Percentiles rank a stretch among this genome's conserved stretches.
Evolutionary conservation across 2,329 filamentous ascomycete genomes (phyloP).

Genomic region (Colletotrichum sp.): DNA sequence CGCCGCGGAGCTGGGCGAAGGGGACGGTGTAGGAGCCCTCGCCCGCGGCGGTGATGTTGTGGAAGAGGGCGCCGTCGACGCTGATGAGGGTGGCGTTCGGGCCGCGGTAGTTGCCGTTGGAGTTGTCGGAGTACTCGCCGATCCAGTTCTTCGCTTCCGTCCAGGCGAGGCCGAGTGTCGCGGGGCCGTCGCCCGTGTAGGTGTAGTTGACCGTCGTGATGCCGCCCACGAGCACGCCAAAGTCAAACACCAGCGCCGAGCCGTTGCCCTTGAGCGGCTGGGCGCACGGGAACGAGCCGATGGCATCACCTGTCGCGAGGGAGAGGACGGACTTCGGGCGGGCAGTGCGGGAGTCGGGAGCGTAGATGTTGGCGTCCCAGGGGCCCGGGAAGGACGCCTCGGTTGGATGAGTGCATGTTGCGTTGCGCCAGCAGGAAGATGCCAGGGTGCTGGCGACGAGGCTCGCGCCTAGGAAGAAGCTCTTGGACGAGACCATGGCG

Average conservation of each 20-base stretch:
- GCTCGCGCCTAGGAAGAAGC: slow-evolving; percentile 29
- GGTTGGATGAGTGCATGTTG: slow-evolving; percentile 54
- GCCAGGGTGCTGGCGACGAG: neutral
- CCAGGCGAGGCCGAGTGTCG: slow-evolving; percentile 49
- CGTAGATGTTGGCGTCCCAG: slow-evolving; percentile 64
- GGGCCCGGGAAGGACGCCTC: slow-evolving; percentile 57
- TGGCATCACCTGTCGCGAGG: slow-evolving; percentile 31
- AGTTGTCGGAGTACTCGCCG: slow-evolving; percentile 50
- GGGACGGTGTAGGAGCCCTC: slow-evolving; percentile 33
- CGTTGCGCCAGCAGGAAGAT: slow-evolving; percentile 58
- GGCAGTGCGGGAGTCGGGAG: slow-evolving; percentile 56
- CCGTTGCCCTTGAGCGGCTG: slow-evolving; percentile 44
- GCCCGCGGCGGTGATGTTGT: slow-evolving; percentile 37
- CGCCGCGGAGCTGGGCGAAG: slow-evolving; percentile 50
- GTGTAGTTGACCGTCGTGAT: slow-evolving; percentile 57
- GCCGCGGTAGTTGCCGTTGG: slow-evolving; percentile 46
- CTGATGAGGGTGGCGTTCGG: slow-evolving; percentile 26
- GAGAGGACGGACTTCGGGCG: slow-evolving; percentile 48
- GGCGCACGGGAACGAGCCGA: slow-evolving; percentile 32
- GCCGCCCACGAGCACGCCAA: slow-evolving; percentile 63
- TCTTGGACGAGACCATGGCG: neutral
- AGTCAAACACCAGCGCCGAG: slow-evolving; percentile 61
- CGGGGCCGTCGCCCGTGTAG: slow-evolving; percentile 36
- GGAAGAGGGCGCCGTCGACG: slow-evolving; percentile 50
- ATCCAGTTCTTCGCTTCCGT: slow-evolving; percentile 53